Percentiles rank a stretch among this genome's conserved stretches.
phyloP scores from a whole-genome alignment of 1,284 basidiomycete species.

The Cerioporus squamosus region DNA sequence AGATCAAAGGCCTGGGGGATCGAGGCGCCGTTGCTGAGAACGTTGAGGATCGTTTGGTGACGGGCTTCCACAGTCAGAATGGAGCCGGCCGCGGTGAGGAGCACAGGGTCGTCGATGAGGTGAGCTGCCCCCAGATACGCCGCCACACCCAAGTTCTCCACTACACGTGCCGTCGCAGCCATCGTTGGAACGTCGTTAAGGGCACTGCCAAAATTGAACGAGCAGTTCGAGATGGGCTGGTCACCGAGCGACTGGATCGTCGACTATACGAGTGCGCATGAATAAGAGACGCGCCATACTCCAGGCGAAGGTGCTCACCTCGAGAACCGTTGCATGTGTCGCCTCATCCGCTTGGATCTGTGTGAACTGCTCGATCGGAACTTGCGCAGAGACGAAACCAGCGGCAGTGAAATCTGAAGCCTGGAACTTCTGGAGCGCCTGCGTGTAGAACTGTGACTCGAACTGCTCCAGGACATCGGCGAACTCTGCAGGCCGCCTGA shows the following conservation, averaged over 20 bases:
- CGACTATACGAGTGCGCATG: constrained; percentile 32
- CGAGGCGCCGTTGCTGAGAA: constrained; percentile 62
- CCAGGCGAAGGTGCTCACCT: constrained; percentile 38
- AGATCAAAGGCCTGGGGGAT: constrained; percentile 77
- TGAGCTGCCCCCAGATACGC: constrained; percentile 82
- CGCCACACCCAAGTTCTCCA: constrained; percentile 81
- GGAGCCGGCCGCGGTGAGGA: constrained; percentile 73
- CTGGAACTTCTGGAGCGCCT: constrained; percentile 71
- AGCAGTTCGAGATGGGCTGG: constrained; percentile 58
- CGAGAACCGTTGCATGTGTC: constrained; percentile 57
- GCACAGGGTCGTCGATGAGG: constrained; percentile 62
- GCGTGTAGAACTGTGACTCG: constrained; percentile 70
- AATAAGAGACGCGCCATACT: too few relatives aligned
- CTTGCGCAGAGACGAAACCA: constrained; percentile 63
- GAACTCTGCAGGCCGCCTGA: constrained; percentile 54
- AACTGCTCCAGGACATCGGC: constrained; percentile 76
- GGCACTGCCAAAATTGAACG: constrained; percentile 69
- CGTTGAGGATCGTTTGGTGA: constrained; percentile 79
- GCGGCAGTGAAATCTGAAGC: constrained; percentile 67
- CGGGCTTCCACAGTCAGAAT: constrained; percentile 85
- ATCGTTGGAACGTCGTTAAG: constrained; percentile 74
- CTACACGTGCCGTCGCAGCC: constrained; percentile 73
- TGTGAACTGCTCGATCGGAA: constrained; percentile 66
- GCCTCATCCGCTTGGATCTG: constrained; percentile 67
- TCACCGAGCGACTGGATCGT: constrained; percentile 60